Conservation (phyloP, 1,139 yeast species). For the Kodamaea anthophila region DNA sequence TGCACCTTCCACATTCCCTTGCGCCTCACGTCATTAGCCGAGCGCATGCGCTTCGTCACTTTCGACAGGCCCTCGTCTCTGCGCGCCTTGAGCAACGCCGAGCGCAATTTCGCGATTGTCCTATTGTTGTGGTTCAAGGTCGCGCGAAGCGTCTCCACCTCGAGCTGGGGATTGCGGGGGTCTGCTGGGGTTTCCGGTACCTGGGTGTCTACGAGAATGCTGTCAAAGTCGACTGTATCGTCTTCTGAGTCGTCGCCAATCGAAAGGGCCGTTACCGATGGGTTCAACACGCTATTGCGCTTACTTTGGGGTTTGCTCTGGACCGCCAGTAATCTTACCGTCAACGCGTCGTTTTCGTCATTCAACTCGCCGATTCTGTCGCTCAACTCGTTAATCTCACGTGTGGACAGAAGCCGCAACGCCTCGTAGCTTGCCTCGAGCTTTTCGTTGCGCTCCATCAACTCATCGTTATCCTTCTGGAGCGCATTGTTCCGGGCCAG, state of each 20-base stretch:
- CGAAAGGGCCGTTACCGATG: slow-evolving; percentile 11
- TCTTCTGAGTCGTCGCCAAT: slow-evolving; percentile 19
- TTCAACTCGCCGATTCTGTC: slow-evolving; percentile 50
- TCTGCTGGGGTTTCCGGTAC: slow-evolving; percentile 31
- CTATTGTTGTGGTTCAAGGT: slow-evolving; percentile 63
- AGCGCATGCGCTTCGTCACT: slow-evolving; percentile 17
- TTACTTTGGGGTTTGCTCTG: slow-evolving; percentile 8
- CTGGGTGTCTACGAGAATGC: slow-evolving; percentile 27
- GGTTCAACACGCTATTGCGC: slow-evolving; percentile 4
- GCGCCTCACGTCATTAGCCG: slow-evolving; percentile 12
- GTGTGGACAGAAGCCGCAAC: slow-evolving; percentile 26
- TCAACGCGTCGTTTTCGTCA: slow-evolving; percentile 57
- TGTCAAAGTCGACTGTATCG: slow-evolving; percentile 29
- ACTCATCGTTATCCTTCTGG: slow-evolving; percentile 46
- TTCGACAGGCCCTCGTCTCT: slow-evolving; percentile 15
- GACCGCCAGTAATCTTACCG: slow-evolving; percentile 26
- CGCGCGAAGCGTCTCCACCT: slow-evolving; percentile 61
- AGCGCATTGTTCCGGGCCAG: slow-evolving; percentile 22
- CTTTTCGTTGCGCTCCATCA: slow-evolving; percentile 34
- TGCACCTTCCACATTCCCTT: slow-evolving; percentile 29
- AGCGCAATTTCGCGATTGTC: slow-evolving; percentile 50
- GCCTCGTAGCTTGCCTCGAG: slow-evolving; percentile 32
- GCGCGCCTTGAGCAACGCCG: slow-evolving; percentile 41
- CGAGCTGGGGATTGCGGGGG: slow-evolving; percentile 48
- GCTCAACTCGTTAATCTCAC: slow-evolving; percentile 43